Base-by-base conservation (phyloP, 768 basidiomycete species). In the Podaxis rugospora region DNA sequence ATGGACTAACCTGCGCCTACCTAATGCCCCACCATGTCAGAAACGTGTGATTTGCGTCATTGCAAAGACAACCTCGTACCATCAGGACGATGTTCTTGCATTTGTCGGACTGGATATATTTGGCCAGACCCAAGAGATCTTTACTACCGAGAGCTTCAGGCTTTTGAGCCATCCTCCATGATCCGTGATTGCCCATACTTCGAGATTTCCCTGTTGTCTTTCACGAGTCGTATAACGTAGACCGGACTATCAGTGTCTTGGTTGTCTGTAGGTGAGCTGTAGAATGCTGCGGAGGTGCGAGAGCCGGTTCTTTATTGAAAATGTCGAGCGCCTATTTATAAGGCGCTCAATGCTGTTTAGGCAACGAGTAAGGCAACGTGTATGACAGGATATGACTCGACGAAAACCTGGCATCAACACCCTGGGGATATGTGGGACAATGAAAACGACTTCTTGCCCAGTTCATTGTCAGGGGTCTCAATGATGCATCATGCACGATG, bases 11-110 rank as follows among this genome's bases (percentile, higher is more conserved):
- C 88, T 62, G 89, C 88, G 46, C 88, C 88, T 21, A 89, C 69
- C 88, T 90, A 66, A 16, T 13, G 7, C 27, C 54, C 16, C 9
- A 13, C 65, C 49, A 55, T 49, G 47, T 47, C 28, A 52, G 16
- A 61, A 27, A 50, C 44, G 49, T 47, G 49, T 47, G 40, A 44
- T 54, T 52, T 50, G 49, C 54, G 46, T 21, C 49, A 56, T n/a
- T 18, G 25, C 44, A 35, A 59, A 57, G 58, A 51, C 70, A 0
- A 25, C 47, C 47, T 49, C 80, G 65, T 62, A 91, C 90, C 90
- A 93, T 90, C 55, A 92, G 76, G 60, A 86, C 83, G 11, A 93
- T 76, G 23, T 84, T 87, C 64, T 79, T 82, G 74, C 90, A 92
- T 60, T 78, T 72, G 35, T 83, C 76, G 1, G 89, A 89, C 62